Conservation (phyloP, 495 filamentous ascomycete genomes). For the Jackrogersella minutella region DNA sequence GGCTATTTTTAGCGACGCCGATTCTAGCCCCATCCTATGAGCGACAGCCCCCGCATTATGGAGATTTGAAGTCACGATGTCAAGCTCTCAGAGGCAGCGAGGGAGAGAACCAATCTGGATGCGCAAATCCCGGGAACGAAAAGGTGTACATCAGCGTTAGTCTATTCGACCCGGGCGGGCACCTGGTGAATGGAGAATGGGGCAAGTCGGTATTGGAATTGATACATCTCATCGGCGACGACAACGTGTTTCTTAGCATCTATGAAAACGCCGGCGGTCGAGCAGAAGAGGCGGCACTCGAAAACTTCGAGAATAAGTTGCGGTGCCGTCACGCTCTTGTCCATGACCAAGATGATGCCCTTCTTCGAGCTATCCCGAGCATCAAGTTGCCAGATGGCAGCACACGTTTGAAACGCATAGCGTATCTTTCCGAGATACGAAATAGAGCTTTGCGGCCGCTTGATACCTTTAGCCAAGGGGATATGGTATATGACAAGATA, state of each 20-base stretch:
- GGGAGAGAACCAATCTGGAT: too few species aligned
- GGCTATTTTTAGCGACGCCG: constrained; percentile 56
- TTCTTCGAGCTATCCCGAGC: constrained; percentile 59
- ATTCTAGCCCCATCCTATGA: constrained; percentile 70
- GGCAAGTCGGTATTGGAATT: constrained; percentile 67
- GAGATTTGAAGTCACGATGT: constrained; percentile 47
- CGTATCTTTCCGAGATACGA: constrained; percentile 78
- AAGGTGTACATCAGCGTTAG: constrained; percentile 80
- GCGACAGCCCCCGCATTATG: constrained; percentile 51
- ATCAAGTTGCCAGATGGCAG: constrained; percentile 68
- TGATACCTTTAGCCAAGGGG: constrained; percentile 49
- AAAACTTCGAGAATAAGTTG: constrained; percentile 48
- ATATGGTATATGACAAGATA: constrained; percentile 67
- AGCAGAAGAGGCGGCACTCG: constrained; percentile 51
- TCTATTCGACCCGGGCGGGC: constrained; percentile 67
- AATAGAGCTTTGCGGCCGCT: constrained; percentile 77
- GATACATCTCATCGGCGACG: constrained; percentile 67
- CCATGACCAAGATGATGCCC: constrained; percentile 59
- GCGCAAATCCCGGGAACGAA: constrained; percentile 69
- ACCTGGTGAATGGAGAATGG: constrained; percentile 70
- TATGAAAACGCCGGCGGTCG: constrained; percentile 77
- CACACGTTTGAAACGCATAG: constrained; percentile 71
- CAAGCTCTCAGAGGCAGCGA: constrained; percentile 28
- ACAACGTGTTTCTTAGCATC: constrained; percentile 65
- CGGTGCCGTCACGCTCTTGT: constrained; percentile 63